Evolutionary conservation across 306 rosid genomes (phyloP), one percentile per base, ranked within the genome.

Genomic region (Castanea crenata): DNA sequence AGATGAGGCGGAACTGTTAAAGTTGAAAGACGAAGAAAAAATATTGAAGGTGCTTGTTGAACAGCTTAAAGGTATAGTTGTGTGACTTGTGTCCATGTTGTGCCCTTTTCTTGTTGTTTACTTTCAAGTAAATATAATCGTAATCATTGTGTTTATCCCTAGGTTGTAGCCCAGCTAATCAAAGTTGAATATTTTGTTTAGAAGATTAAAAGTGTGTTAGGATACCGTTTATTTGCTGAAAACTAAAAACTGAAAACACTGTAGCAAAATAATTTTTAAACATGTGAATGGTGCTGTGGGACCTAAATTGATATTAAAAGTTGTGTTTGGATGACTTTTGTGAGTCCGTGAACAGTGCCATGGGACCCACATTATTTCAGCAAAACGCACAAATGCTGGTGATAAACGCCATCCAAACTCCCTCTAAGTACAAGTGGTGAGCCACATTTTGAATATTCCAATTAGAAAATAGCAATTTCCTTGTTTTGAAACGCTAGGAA

Each of bases 21-120:
- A 87, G 84, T 77, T 96, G 87, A 88, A 90, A 87, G 82, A 76
- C 11, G 97, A 96, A 78, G 96, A 89, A 86, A 87, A 85, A 82
- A 82, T 85, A 76, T 89, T 96, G n/a, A 90, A 84, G 84, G 90
- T 76, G 84, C 82, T 96, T 74, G 97, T 96, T 78, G 84, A 90
- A 68, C 95, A 91, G 86, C 96, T 96, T 31, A 89, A 85, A 83
- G 99, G 99, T 96, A 78, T 77, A 55, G 9, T 70, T 68, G 72
- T 44, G 64, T 27, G 23, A 58, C 5, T 70, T 68, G 73, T 44
- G 57, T 27, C 29, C 78, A 69, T 78, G 38, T 84, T 70, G 54
- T 67, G 20, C 69, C 84, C 73, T 62, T 4, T 71, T 68, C 75
- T 62, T 70, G 34, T 78, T 74, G 54, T 46, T 74, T 70, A 77